Conservation (phyloP, 768 basidiomycete genomes). For the Tricholoma terreum region DNA sequence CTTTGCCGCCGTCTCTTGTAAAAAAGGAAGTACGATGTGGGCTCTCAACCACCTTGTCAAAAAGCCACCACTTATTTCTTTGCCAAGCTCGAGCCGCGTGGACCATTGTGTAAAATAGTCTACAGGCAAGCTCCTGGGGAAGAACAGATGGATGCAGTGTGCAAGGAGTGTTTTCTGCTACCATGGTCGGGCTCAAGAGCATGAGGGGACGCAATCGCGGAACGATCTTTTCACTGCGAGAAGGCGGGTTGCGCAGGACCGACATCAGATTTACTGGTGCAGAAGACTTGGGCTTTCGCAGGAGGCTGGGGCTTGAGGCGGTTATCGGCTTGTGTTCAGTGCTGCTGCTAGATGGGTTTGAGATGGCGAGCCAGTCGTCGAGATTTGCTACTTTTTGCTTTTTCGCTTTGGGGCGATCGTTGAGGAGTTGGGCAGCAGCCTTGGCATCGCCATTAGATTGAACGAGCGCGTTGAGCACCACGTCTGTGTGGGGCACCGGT, state of each 20-base stretch:
- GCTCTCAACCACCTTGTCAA: conserved; percentile 78
- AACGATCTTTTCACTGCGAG: conserved; percentile 31
- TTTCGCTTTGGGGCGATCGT: conserved; percentile 27
- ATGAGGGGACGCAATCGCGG: conserved; percentile 56
- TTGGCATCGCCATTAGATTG: conserved; percentile 54
- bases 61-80: conserved; percentile 81
- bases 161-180: conserved; percentile 70
- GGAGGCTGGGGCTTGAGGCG: conserved; percentile 8
- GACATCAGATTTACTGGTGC: conserved; percentile 45
- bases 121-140: conserved; percentile 72
- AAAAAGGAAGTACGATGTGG: conserved; percentile 83
- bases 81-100: conserved; percentile 60
- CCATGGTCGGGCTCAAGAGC: conserved; percentile 58
- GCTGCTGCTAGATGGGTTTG: conserved; percentile 10
- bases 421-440: conserved; percentile 43
- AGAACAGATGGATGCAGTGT: conserved; percentile 69
- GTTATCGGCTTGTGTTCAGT: not conserved
- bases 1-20: conserved; percentile 44
- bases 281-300: conserved; percentile 23
- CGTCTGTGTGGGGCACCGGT: conserved; percentile 31
- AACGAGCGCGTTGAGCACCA: conserved; percentile 59
- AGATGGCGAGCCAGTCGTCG: conserved; percentile 48
- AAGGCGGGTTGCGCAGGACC: conserved; percentile 51
- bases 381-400: conserved; percentile 54
- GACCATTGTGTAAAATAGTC: conserved; percentile 71